These are phyloP conservation scores for Yamadazyma olivae DNA, from an alignment of 805 yeast genomes.

Conservation along the genomic window DNA sequence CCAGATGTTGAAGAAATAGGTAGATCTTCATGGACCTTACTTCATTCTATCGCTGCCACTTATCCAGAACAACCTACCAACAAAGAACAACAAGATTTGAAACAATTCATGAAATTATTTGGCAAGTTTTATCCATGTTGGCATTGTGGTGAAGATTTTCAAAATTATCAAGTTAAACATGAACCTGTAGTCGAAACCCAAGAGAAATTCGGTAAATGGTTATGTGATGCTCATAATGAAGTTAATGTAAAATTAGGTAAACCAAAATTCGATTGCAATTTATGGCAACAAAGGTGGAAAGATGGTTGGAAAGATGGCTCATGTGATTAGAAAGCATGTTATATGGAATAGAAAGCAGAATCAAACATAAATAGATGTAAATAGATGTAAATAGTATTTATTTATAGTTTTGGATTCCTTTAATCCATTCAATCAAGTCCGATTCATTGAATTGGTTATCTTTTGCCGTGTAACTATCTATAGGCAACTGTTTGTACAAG, in stretches of 20 bases:
- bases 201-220: slow-evolving; percentile 84
- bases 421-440: slow-evolving; percentile 28
- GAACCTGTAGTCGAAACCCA: slow-evolving; percentile 62
- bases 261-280: slow-evolving; percentile 77
- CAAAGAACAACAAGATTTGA: slow-evolving; percentile 68
- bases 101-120: slow-evolving; percentile 64
- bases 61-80: slow-evolving; percentile 71
- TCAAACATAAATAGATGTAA: slow-evolving; percentile 1
- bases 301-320: slow-evolving; percentile 76
- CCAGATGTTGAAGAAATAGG: slow-evolving; percentile 85
- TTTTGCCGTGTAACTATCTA: slow-evolving; percentile 21
- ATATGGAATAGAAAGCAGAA: too few relatives aligned
- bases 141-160: slow-evolving; percentile 87
- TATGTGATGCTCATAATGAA: slow-evolving; percentile 91
- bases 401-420: not conserved
- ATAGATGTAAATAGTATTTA: not conserved
- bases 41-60: slow-evolving; percentile 86
- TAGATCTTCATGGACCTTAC: slow-evolving; percentile 84
- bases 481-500: slow-evolving; percentile 61
- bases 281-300: slow-evolving; percentile 93
- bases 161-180: slow-evolving; percentile 49
- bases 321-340: slow-evolving; percentile 4
- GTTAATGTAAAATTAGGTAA: slow-evolving; percentile 89
- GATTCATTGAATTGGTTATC: slow-evolving; percentile 19
- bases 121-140: slow-evolving; percentile 89